Evolutionary conservation across 2,329 filamentous ascomycete genomes (phyloP).

Genomic region (Colletotrichum nymphaeae): DNA sequence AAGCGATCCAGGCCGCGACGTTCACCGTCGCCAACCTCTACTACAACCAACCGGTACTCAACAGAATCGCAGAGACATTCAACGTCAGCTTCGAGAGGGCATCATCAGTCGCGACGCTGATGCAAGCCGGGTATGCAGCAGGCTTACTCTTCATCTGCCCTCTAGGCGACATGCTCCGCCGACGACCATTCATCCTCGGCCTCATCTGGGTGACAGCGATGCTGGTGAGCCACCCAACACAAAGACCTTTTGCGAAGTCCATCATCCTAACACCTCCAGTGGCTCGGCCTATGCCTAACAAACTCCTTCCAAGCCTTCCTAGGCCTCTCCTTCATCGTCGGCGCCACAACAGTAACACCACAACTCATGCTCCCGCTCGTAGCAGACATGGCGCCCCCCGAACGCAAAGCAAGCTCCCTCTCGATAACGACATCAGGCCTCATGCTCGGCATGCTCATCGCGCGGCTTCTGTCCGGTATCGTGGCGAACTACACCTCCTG

Average conservation of each 20-base stretch:
- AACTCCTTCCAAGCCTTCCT: conserved; percentile 72
- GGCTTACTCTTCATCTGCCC: conserved; percentile 82
- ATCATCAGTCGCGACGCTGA: conserved; percentile 76
- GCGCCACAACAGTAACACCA: conserved; percentile 84
- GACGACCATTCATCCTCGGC: conserved; percentile 76
- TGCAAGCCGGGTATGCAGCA: conserved; percentile 82
- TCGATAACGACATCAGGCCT: conserved; percentile 82
- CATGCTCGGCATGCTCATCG: conserved; percentile 80
- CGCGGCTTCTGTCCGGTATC: conserved; percentile 80
- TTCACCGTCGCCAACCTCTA: conserved; percentile 86
- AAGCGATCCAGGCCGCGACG: conserved; percentile 56
- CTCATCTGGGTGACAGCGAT: conserved; percentile 77
- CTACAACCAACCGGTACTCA: conserved; percentile 84
- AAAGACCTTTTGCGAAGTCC: fast-evolving
- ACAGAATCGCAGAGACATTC: conserved; percentile 79
- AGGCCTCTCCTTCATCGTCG: conserved; percentile 77
- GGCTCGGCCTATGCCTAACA: conserved; percentile 79
- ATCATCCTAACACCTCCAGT: conserved; percentile 48
- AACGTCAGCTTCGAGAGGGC: conserved; percentile 76
- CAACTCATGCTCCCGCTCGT: conserved; percentile 85
- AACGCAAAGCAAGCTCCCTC: conserved; percentile 75
- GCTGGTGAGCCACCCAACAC: conserved; percentile 59
- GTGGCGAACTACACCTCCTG: conserved; percentile 79
- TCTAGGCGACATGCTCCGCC: conserved; percentile 75
- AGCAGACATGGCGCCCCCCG: conserved; percentile 78